phyloP scores from a whole-genome alignment of 768 basidiomycete species.

The Tylopilus vinaceipallidus region DNA sequence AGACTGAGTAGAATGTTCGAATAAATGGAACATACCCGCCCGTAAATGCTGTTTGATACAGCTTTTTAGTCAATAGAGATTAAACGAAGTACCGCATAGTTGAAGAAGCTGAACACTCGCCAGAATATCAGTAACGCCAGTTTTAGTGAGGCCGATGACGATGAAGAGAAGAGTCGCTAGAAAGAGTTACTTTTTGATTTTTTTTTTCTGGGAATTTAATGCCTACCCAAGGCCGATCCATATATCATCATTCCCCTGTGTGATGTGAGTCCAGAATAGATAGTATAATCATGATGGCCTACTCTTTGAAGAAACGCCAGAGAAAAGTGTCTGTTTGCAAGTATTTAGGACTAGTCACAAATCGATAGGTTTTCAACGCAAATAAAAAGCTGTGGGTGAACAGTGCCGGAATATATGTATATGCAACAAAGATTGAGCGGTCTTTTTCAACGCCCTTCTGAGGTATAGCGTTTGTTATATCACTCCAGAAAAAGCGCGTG shows the following conservation, averaged over 20 bases:
- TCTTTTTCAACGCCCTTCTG: background rate
- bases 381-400: conserved; percentile 16
- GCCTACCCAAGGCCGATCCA: conserved; percentile 17
- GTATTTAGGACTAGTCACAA: background rate
- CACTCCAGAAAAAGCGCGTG: background rate
- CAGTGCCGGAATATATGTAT: conserved; percentile 15
- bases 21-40: conserved; percentile 8
- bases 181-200: no score
- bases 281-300: background rate
- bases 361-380: conserved; percentile 15
- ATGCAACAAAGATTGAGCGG: background rate
- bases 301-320: conserved; percentile 21
- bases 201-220: no score
- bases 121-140: background rate
- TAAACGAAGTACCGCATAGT: background rate
- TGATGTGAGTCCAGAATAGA: background rate
- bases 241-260: conserved; percentile 25
- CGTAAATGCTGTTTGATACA: conserved; percentile 4
- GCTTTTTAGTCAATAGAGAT: conserved; percentile 1
- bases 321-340: conserved; percentile 8
- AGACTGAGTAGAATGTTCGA: background rate
- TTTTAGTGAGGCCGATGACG: conserved; percentile 11
- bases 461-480: background rate
- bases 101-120: background rate
- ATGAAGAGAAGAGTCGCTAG: conserved; percentile 17